A percentile compares a stretch with the other conserved stretches of the same genome.
Evolutionary conservation across 257 asterid genomes (phyloP).

Genomic region (Rubia yunnanensis): DNA sequence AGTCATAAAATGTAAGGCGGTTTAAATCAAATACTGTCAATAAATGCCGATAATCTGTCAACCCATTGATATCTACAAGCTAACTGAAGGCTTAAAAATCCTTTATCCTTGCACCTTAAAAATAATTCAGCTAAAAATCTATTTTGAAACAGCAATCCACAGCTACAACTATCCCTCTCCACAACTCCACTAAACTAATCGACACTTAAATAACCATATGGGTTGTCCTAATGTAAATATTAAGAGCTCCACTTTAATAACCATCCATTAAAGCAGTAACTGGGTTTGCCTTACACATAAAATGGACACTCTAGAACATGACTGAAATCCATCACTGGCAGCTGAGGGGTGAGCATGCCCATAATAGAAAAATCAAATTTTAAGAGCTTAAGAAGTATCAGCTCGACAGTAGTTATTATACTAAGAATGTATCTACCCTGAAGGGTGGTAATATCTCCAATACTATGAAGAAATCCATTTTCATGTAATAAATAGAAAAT

Average conservation of each 20-base stretch:
- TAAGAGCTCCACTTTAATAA: slow-evolving; percentile 1
- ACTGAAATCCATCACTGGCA: slow-evolving; percentile 10
- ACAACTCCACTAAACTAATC: not conserved
- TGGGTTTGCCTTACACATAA: slow-evolving; percentile 18
- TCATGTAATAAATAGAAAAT: slow-evolving; percentile 11
- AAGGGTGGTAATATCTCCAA: slow-evolving; percentile 3
- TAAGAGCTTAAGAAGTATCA: no score
- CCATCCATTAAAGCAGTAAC: slow-evolving; percentile 15
- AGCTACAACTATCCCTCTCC: not conserved
- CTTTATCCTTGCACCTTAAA: not conserved
- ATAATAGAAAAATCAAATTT: slow-evolving; percentile 2
- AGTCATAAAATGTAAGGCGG: not conserved
- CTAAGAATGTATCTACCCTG: slow-evolving; percentile 2
- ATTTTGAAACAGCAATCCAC: not conserved
- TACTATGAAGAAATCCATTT: slow-evolving; percentile 3
- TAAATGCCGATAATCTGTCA: not conserved
- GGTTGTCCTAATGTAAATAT: not conserved
- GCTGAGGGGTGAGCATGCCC: slow-evolving; percentile 7
- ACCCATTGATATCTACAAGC: not conserved
- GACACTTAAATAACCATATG: not conserved
- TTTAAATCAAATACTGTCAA: not conserved
- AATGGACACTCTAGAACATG: slow-evolving; percentile 4
- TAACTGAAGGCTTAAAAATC: not conserved
- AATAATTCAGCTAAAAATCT: not conserved
- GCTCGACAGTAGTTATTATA: not conserved